These are phyloP conservation scores for Chalciporus pseudorubinellus DNA, from an alignment of 768 basidiomycete species.

Conservation along the genomic window DNA sequence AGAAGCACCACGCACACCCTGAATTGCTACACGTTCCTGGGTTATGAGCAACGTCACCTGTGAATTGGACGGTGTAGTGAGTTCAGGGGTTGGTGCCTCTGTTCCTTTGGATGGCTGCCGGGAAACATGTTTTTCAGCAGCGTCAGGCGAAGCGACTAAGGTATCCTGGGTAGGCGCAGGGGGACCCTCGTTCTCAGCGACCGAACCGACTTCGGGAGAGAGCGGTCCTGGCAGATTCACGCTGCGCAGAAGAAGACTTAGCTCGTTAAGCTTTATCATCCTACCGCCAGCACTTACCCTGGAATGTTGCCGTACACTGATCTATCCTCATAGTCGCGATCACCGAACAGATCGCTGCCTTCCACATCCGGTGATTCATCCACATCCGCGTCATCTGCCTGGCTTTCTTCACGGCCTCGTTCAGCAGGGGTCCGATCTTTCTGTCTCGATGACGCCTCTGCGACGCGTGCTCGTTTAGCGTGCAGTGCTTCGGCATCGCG, in stretches of 20 bases:
- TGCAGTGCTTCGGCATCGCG: neutral
- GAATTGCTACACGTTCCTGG: conserved; percentile 1
- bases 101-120: neutral
- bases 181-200: conserved; percentile 4
- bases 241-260: conserved; percentile 7
- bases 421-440: neutral
- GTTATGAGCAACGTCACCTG: conserved; percentile 6
- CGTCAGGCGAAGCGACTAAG: conserved; percentile 20
- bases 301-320: neutral
- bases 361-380: conserved; percentile 9
- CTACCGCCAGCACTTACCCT: conserved; percentile 10
- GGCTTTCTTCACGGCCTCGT: neutral
- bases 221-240: neutral
- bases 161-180: conserved; percentile 26
- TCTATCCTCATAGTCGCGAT: conserved; percentile 4
- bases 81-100: neutral
- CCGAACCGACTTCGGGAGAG: neutral
- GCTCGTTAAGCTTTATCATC: neutral
- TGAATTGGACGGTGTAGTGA: conserved; percentile 5
- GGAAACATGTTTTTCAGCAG: neutral
- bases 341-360: conserved; percentile 25
- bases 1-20: conserved; percentile 8
- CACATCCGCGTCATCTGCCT: neutral
- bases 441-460: neutral
- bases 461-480: conserved; percentile 17